These are phyloP conservation scores for Candida pini DNA, from an alignment of 805 yeast species.

Conservation along the genomic window DNA sequence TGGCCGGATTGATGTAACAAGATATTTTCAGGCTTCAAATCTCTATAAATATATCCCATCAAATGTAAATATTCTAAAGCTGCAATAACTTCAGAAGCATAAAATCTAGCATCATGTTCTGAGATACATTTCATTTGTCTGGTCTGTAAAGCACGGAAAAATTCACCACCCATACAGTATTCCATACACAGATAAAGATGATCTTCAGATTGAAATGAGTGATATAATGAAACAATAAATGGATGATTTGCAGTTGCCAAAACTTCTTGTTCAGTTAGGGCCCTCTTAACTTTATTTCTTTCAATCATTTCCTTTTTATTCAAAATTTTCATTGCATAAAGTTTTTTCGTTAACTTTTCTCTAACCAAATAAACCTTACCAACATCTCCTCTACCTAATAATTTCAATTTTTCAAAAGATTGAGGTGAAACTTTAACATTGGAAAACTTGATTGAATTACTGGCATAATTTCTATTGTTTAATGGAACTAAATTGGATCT, in stretches of 20 bases:
- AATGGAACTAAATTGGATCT: conserved; percentile 37
- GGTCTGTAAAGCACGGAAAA: conserved; percentile 92
- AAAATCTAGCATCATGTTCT: conserved; percentile 87
- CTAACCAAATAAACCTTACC: conserved; percentile 92
- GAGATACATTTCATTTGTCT: conserved; percentile 77
- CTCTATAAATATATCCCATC: conserved; percentile 96
- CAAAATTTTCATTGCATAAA: conserved; percentile 90
- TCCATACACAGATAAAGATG: conserved; percentile 94
- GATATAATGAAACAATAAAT: conserved; percentile 91
- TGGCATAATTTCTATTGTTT: conserved; percentile 55
- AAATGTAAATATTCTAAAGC: conserved; percentile 93
- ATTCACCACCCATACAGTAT: conserved; percentile 99
- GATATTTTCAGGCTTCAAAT: conserved; percentile 94
- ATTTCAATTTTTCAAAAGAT: conserved; percentile 81
- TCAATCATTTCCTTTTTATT: conserved; percentile 91
- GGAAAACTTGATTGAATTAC: conserved; percentile 65
- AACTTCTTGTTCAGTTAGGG: conserved; percentile 94
- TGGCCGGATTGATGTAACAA: conserved; percentile 94
- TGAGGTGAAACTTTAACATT: conserved; percentile 80
- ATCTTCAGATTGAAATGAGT: conserved; percentile 93
- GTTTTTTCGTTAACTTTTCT: conserved; percentile 66
- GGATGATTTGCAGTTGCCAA: conserved; percentile 95
- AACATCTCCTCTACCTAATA: conserved; percentile 96
- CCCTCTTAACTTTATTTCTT: conserved; percentile 90
- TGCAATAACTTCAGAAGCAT: conserved; percentile 95